Conservation (phyloP, 1,284 basidiomycete genomes). For the Cryptococcus deneoformans region DNA sequence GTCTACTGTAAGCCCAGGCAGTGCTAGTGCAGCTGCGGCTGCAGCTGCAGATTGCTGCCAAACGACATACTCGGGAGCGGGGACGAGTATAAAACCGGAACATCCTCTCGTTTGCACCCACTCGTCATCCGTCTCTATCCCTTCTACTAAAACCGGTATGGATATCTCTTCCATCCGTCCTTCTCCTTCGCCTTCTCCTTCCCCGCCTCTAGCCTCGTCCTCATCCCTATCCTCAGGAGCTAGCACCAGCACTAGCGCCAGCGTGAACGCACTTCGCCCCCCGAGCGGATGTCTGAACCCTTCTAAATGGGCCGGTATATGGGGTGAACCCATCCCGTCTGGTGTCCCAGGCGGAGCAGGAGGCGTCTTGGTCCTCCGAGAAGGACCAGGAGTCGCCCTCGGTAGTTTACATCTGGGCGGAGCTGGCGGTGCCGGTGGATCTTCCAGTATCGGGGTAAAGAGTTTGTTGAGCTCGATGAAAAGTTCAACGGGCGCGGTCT, state of each 20-base stretch:
- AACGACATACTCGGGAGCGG: conserved; percentile 16
- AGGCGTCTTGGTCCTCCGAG: conserved; percentile 21
- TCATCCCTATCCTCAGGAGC: conserved; percentile 7
- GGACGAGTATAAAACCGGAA: conserved; percentile 5
- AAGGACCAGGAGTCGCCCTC: conserved; percentile 5
- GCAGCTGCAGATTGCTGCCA: conserved; percentile 36
- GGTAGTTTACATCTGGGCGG: background rate
- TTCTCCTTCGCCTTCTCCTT: conserved; percentile 14
- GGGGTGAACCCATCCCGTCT: conserved; percentile 44
- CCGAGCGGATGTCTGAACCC: conserved; percentile 47
- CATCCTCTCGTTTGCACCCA: background rate
- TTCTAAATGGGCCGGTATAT: conserved; percentile 49
- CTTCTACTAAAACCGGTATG: conserved; percentile 1
- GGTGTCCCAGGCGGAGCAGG: conserved; percentile 3
- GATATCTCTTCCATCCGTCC: conserved; percentile 20
- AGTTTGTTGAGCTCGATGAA: too few species aligned
- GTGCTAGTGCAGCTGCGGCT: background rate
- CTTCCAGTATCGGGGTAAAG: background rate
- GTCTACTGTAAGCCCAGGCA: background rate
- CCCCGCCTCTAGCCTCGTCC: conserved; percentile 4
- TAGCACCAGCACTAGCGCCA: background rate
- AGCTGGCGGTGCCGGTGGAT: background rate
- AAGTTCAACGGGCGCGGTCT: too few species aligned
- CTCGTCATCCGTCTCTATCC: background rate
- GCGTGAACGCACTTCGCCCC: conserved; percentile 18